Conservation (phyloP, 2,329 filamentous ascomycete genomes). For the Curvularia spicifera region DNA sequence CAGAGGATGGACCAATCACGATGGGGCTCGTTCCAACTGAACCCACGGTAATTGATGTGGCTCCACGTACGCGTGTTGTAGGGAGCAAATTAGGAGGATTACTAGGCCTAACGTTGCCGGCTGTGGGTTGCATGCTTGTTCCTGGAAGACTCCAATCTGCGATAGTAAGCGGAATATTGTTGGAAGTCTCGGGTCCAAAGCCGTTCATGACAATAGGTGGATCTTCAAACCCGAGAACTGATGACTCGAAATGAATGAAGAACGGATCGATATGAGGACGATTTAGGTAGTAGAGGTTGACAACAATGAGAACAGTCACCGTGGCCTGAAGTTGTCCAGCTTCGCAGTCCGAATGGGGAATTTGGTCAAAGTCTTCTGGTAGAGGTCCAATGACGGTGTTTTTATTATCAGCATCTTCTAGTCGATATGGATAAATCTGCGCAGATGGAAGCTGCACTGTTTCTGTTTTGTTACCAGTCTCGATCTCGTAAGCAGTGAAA, state of each 20-base stretch:
- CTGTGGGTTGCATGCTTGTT: constrained; percentile 9
- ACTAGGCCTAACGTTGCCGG: constrained; percentile 7
- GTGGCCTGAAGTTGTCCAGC: constrained; percentile 49
- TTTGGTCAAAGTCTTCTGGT: constrained; percentile 46
- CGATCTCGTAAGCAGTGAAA: constrained; percentile 54
- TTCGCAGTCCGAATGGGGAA: constrained; percentile 41
- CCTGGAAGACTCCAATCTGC: constrained; percentile 23
- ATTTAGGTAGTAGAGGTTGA: constrained; percentile 48
- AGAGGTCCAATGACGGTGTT: constrained; percentile 40
- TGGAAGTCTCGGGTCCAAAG: constrained; percentile 14
- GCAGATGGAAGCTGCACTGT: constrained; percentile 45
- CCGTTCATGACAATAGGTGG: constrained; percentile 19
- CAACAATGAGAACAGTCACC: constrained; percentile 53
- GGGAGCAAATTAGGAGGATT: constrained; percentile 8
- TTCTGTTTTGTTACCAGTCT: constrained; percentile 42
- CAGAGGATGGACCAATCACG: constrained; percentile 41
- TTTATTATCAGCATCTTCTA: constrained; percentile 39
- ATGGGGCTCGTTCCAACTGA: constrained; percentile 39
- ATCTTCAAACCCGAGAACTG: constrained; percentile 37
- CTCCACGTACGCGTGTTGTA: constrained; percentile 11
- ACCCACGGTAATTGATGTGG: constrained; percentile 28
- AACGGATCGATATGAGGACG: constrained; percentile 25
- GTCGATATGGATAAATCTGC: constrained; percentile 48
- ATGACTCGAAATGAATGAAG: constrained; percentile 40
- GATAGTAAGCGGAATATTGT: constrained; percentile 18